Evolutionary conservation across 805 yeast genomes (phyloP).

Genomic region (Phaffomyces thermotolerans): DNA sequence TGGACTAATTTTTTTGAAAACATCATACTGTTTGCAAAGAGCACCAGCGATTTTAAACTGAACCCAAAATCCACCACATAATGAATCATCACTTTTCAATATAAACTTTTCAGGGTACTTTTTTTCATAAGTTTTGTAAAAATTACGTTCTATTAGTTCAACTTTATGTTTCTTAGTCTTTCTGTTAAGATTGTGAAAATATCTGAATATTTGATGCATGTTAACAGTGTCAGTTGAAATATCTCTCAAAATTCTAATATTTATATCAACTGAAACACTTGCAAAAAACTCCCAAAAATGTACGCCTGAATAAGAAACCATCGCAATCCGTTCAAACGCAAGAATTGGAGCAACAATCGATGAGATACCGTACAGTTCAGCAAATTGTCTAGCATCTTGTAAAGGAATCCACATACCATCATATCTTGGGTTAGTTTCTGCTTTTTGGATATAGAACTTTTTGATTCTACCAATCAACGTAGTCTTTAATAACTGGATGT

Average conservation of each 20-base stretch:
- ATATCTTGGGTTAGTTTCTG: background rate
- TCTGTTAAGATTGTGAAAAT: constrained; percentile 11
- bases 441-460: background rate
- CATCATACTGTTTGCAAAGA: constrained; percentile 10
- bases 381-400: constrained; percentile 19
- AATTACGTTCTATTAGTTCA: constrained; percentile 10
- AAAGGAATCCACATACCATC: constrained; percentile 21
- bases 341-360: constrained; percentile 16
- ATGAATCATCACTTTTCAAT: constrained; percentile 17
- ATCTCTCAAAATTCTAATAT: constrained; percentile 22
- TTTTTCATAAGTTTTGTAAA: constrained; percentile 8
- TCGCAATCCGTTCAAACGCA: constrained; percentile 21
- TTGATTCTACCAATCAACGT: background rate
- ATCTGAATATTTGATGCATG: constrained; percentile 20
- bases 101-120: constrained; percentile 1
- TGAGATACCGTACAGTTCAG: constrained; percentile 12
- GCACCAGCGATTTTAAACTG: constrained; percentile 6
- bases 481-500: background rate
- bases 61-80: constrained; percentile 27
- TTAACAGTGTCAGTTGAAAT: constrained; percentile 12
- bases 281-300: constrained; percentile 23
- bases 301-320: constrained; percentile 18
- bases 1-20: constrained; percentile 9
- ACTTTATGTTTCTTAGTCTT: constrained; percentile 7
- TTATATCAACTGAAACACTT: constrained; percentile 8